These are phyloP conservation scores for Claviceps sorghi DNA, from an alignment of 2,329 filamentous ascomycete species.

Conservation along the genomic window DNA sequence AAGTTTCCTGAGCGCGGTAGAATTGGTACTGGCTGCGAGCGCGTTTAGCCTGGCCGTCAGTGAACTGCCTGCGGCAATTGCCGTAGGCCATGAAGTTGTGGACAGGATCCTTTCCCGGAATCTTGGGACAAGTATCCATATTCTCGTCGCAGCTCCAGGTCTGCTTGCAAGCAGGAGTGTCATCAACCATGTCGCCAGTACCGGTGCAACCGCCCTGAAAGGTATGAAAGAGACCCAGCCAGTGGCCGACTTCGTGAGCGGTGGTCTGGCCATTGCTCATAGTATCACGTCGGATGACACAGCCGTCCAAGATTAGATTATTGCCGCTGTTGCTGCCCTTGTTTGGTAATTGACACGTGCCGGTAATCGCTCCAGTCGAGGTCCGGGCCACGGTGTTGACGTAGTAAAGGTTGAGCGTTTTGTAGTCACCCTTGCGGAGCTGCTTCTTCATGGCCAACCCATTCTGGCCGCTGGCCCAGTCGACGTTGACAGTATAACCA, in stretches of 20 bases:
- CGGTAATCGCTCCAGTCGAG: background rate
- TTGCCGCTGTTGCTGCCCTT: constrained; percentile 10
- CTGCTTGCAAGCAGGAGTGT: constrained; percentile 22
- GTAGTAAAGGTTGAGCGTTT: constrained; percentile 30
- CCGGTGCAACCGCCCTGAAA: constrained; percentile 22
- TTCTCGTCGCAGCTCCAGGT: constrained; percentile 17
- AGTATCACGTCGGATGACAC: constrained; percentile 7
- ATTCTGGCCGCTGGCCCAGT: background rate
- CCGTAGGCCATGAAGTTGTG: constrained; percentile 16
- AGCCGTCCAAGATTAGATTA: constrained; percentile 8
- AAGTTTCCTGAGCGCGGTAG: background rate
- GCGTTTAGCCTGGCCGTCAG: background rate
- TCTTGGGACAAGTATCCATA: constrained; percentile 15
- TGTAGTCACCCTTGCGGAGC: constrained; percentile 23
- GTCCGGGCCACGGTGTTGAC: constrained; percentile 7
- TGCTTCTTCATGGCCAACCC: background rate
- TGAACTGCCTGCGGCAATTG: constrained; percentile 1
- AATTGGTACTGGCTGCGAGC: background rate
- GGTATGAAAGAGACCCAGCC: constrained; percentile 29
- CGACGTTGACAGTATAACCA: background rate
- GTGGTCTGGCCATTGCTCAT: constrained; percentile 10
- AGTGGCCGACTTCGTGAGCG: constrained; percentile 28
- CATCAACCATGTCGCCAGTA: constrained; percentile 21
- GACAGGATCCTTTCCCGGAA: constrained; percentile 13
- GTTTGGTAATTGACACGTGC: background rate